A percentile compares a stretch with the other conserved stretches of the same genome.
Evolutionary conservation across 345 rosid genomes (phyloP).

Genomic region (Hibiscus tridactylites): DNA sequence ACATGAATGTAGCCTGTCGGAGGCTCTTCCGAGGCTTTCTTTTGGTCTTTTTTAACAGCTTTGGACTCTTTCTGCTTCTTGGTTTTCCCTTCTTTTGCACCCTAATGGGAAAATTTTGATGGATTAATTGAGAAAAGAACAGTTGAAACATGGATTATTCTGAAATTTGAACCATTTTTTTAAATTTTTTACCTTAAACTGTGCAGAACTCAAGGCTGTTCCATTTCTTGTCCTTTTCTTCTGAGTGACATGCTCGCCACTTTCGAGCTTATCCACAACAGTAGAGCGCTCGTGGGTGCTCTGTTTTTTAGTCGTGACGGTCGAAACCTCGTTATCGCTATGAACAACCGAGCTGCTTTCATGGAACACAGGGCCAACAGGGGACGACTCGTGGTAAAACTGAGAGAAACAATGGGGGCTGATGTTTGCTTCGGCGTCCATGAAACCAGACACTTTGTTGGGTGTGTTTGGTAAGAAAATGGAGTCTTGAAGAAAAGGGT

Average conservation of each 20-base stretch:
- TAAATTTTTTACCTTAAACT: conserved; percentile 27
- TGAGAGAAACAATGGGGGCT: conserved; percentile 18
- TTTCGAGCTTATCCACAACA: conserved; percentile 32
- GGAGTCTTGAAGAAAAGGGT: conserved; percentile 42
- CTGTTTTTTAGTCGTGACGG: conserved; percentile 33
- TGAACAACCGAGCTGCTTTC: conserved; percentile 8
- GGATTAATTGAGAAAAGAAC: background rate
- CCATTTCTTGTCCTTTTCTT: conserved; percentile 30
- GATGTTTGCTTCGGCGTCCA: conserved; percentile 19
- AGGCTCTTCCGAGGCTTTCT: conserved; percentile 30
- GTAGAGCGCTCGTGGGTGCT: conserved; percentile 31
- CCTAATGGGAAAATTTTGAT: conserved; percentile 17
- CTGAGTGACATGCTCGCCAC: conserved; percentile 44
- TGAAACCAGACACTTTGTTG: conserved; percentile 20
- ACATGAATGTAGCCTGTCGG: conserved; percentile 68
- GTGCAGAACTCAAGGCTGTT: conserved; percentile 22
- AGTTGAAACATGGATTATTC: background rate
- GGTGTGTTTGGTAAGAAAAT: conserved; percentile 27
- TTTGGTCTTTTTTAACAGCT: conserved; percentile 25
- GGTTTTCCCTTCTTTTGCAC: conserved; percentile 31
- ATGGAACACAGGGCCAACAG: conserved; percentile 9
- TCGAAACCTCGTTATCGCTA: conserved; percentile 17
- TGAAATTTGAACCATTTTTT: background rate
- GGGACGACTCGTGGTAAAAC: conserved; percentile 12
- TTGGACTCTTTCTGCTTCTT: conserved; percentile 34